Percentiles rank a stretch among this genome's conserved stretches.
Conservation (phyloP, 1,139 yeast species). For the Meyerozyma elateridarum region DNA sequence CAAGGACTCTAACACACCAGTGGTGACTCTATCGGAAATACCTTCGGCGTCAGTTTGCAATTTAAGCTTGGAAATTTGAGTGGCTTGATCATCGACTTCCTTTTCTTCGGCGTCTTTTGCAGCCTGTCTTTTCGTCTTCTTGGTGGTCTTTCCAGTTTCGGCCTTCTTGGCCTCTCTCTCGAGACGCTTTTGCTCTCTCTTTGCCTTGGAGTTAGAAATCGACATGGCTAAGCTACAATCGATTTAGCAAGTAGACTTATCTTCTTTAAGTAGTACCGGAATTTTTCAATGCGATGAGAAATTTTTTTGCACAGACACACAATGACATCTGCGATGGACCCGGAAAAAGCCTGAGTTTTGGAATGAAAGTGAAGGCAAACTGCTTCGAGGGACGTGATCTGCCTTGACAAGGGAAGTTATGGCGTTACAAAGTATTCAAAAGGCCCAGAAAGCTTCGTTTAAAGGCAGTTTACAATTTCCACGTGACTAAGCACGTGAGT, state of each 20-base stretch:
- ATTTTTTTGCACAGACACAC: conserved; percentile 4
- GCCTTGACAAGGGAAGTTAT: too few relatives aligned
- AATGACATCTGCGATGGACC: too few relatives aligned
- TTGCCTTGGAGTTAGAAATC: conserved; percentile 89
- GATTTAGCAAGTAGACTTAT: too few relatives aligned
- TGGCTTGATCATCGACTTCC: conserved; percentile 60
- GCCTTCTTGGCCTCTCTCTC: conserved; percentile 61
- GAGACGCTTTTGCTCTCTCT: conserved; percentile 84
- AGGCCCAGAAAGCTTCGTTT: too few relatives aligned
- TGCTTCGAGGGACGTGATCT: too few relatives aligned
- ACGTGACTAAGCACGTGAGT: too few relatives aligned
- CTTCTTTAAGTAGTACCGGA: neutral
- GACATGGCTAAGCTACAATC: too few relatives aligned
- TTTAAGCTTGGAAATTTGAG: conserved; percentile 80
- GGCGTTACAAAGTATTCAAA: too few relatives aligned
- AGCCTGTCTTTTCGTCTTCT: conserved; percentile 54
- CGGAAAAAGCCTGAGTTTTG: too few relatives aligned
- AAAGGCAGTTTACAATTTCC: too few relatives aligned
- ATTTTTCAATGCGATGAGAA: conserved; percentile 3
- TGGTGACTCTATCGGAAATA: conserved; percentile 92
- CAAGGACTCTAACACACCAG: conserved; percentile 92
- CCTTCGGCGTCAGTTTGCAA: conserved; percentile 93
- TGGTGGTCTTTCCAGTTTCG: conserved; percentile 64
- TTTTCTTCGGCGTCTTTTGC: conserved; percentile 56
- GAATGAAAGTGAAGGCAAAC: too few relatives aligned